Evolutionary conservation across 306 rosid species (phyloP), one percentile per base, ranked within the genome.

Genomic region (Prunus salicina): DNA sequence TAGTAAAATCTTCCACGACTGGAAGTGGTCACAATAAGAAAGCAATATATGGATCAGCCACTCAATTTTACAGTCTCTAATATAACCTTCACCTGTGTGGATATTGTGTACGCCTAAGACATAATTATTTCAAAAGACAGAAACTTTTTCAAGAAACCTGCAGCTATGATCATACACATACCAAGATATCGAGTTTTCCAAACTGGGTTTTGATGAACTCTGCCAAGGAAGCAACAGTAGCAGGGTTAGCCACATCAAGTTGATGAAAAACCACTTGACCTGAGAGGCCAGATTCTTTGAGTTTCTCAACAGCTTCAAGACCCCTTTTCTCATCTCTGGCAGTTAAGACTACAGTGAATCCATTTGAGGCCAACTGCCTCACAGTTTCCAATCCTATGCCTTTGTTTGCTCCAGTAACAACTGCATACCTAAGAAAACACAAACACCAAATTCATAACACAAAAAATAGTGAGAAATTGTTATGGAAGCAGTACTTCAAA

Each of bases 381-480:
- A 80, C 77, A n/a, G 64, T 49, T 38, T 47, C 78, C 18, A 78
- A 70, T 24, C 82, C 86, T n/a, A 82, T 78, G 2, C 83, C 86
- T 16, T 78, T 74, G 50, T 82, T 78, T 69, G 77, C 67, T 5
- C 82, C 86, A 2, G 90, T 86, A 0, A 84, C 86, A 9, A 52
- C 58, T 52, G 58, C 58, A 4, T 16, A 16, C 51, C 51, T 47
- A 16, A 47, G 5, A 47, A 47, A 38, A 38, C 43, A 47, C 12
- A 47, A 47, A 6, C 43, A 38, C 43, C 43, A 38, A 38, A 38
- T 38, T 38, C 5, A 47, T 11, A 47, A 47, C 51, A 12, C 51
- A 47, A 13, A 10, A 47, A 8, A 2, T 19, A 6, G 24, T 55
- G 61, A 55, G 61, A 55, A 55, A 55, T 55, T 12, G 0, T 19